These are phyloP conservation scores for Taphrina betulina DNA, from an alignment of 1,139 yeast genomes.

Conservation along the genomic window DNA sequence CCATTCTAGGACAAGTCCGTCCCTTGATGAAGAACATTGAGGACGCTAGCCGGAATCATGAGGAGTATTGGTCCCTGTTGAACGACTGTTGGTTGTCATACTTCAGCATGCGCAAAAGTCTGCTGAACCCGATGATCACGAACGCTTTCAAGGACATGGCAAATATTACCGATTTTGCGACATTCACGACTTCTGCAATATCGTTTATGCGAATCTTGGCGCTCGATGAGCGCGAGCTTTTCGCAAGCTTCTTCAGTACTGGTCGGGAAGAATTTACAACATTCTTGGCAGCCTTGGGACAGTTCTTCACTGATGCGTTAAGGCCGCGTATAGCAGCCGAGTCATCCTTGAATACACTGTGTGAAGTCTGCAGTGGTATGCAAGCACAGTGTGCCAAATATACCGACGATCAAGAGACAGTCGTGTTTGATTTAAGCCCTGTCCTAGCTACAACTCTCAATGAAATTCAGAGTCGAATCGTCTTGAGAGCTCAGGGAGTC, in stretches of 20 bases:
- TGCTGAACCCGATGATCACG: conserved; percentile 51
- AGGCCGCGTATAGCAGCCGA: conserved; percentile 69
- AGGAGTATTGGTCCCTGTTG: conserved; percentile 65
- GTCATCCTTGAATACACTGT: conserved; percentile 60
- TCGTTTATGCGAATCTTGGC: conserved; percentile 59
- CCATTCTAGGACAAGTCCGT: conserved; percentile 50
- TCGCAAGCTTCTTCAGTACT: conserved; percentile 54
- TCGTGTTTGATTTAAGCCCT: conserved; percentile 24
- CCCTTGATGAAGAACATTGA: conserved; percentile 55
- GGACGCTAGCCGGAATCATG: conserved; percentile 50
- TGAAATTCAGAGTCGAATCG: conserved; percentile 74
- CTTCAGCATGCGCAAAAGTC: conserved; percentile 55
- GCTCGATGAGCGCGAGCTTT: conserved; percentile 61
- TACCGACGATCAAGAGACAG: conserved; percentile 41
- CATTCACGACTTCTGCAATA: conserved; percentile 56
- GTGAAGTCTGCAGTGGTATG: conserved; percentile 71
- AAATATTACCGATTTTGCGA: conserved; percentile 40
- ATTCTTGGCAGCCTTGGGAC: conserved; percentile 66
- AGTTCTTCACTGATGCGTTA: conserved; percentile 70
- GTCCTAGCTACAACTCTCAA: conserved; percentile 55
- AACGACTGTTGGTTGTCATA: conserved; percentile 66
- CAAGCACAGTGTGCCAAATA: conserved; percentile 61
- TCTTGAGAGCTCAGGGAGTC: conserved; percentile 71
- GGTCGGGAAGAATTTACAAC: conserved; percentile 47
- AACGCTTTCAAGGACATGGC: conserved; percentile 37